A percentile compares a stretch with the other conserved stretches of the same genome.
phyloP scores from a whole-genome alignment of 139 green algal genomes.

The Chlamydomonas applanata region DNA sequence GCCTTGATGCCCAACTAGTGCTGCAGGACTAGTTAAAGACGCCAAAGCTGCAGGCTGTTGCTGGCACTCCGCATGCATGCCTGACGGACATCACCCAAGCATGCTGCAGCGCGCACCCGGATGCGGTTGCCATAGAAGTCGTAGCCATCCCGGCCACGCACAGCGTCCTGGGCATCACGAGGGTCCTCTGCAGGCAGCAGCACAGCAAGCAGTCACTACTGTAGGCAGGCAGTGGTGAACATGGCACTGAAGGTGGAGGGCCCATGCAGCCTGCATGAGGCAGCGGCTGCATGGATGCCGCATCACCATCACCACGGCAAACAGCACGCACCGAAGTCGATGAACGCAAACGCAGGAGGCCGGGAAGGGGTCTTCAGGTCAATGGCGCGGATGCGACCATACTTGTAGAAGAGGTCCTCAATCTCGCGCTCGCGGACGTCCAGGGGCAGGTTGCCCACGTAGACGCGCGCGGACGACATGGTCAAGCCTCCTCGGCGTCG shows the following conservation, averaged over 20 bases:
- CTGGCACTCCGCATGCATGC: too few relatives aligned
- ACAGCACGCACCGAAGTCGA: constrained; percentile 67
- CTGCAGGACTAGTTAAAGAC: too few relatives aligned
- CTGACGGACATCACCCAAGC: too few relatives aligned
- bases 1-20: too few relatives aligned
- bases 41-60: too few relatives aligned
- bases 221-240: too few relatives aligned
- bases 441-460: constrained; percentile 83
- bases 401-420: constrained; percentile 85
- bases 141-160: constrained; percentile 83
- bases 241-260: background rate
- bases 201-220: too few relatives aligned
- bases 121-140: constrained; percentile 83
- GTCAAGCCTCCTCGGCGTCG: too few relatives aligned
- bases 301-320: background rate
- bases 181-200: constrained; percentile 20
- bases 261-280: background rate
- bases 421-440: constrained; percentile 85
- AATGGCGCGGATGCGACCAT: constrained; percentile 75
- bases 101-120: too few relatives aligned
- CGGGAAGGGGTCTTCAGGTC: constrained; percentile 81
- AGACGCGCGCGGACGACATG: constrained; percentile 35
- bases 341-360: constrained; percentile 87
- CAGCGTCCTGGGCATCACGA: constrained; percentile 85
- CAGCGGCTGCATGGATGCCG: background rate